Conservation (phyloP, 805 yeast species). For the Ogataea henricii region DNA sequence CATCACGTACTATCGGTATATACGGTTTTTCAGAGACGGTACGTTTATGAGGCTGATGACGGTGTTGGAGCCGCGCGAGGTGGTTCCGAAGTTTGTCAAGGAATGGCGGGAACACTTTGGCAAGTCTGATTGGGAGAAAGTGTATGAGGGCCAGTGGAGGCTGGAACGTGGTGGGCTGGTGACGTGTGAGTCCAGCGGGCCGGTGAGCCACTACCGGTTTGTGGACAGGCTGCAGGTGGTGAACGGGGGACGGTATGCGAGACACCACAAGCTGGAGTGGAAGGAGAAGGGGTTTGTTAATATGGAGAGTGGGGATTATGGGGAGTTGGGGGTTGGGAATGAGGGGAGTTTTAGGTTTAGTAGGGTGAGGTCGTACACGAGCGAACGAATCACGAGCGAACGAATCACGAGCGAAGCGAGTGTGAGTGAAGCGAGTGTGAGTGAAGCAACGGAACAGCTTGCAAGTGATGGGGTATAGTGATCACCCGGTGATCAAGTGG, state of each 20-base stretch:
- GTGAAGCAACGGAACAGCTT: too few relatives aligned
- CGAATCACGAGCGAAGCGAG: neutral
- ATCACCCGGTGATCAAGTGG: too few relatives aligned
- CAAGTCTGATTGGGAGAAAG: conserved; percentile 35
- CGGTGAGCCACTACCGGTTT: conserved; percentile 61
- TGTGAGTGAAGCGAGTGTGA: neutral
- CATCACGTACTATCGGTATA: conserved; percentile 85
- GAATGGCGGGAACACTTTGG: conserved; percentile 20
- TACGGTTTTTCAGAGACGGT: conserved; percentile 81
- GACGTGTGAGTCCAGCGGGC: conserved; percentile 54
- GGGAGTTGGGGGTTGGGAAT: conserved; percentile 55
- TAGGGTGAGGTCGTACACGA: conserved; percentile 43
- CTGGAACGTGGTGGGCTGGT: conserved; percentile 56
- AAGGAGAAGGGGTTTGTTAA: conserved; percentile 53
- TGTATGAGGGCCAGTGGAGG: conserved; percentile 58
- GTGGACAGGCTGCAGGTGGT: conserved; percentile 62
- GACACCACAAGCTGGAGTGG: conserved; percentile 78
- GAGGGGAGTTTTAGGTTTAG: conserved; percentile 83
- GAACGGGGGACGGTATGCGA: conserved; percentile 56
- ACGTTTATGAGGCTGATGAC: conserved; percentile 68
- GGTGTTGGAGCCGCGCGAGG: conserved; percentile 65
- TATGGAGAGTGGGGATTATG: conserved; percentile 18
- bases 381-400: neutral
- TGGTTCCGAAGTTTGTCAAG: conserved; percentile 56
- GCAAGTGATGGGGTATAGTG: too few relatives aligned